A percentile compares a stretch with the other conserved stretches of the same genome.
Evolutionary conservation across 441 rosid species (phyloP).

Genomic region (Melianthus villosus): DNA sequence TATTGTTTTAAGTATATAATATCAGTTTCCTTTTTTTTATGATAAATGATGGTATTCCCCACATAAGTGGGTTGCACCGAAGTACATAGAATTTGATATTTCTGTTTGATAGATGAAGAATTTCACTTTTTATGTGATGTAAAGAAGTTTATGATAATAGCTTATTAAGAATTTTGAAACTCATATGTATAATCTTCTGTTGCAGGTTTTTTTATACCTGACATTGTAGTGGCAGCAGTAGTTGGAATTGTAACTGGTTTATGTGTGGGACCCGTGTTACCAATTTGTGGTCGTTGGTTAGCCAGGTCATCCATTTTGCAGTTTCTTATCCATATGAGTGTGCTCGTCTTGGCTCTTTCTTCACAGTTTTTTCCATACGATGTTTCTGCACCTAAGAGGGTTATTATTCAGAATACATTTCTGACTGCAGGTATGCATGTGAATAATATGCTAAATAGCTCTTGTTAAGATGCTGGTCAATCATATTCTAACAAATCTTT

Average conservation of each 20-base stretch:
- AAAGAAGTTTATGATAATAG: too few relatives aligned
- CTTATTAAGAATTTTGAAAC: too few relatives aligned
- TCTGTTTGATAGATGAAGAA: too few relatives aligned
- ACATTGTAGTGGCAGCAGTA: conserved; percentile 53
- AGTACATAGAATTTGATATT: too few relatives aligned
- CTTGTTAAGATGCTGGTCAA: too few relatives aligned
- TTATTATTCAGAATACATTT: conserved; percentile 68
- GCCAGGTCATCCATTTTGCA: conserved; percentile 61
- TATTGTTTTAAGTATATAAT: too few relatives aligned
- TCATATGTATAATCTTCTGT: conserved; percentile 10
- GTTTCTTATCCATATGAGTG: conserved; percentile 51
- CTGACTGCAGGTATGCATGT: conserved; percentile 45
- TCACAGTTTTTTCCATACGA: conserved; percentile 90
- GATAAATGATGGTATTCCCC: too few relatives aligned
- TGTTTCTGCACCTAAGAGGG: conserved; percentile 76
- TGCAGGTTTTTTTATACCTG: conserved; percentile 67
- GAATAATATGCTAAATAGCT: neutral
- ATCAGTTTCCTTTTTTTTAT: too few relatives aligned
- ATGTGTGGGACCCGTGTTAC: conserved; percentile 74
- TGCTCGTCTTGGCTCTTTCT: conserved; percentile 69
- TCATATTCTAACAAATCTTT: conserved; percentile 2
- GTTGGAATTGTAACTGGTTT: conserved; percentile 56
- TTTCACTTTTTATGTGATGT: too few relatives aligned
- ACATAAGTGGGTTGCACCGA: too few relatives aligned
- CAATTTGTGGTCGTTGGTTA: conserved; percentile 59